Evolutionary conservation across 148 eudicot genomes (phyloP).

Genomic region (Talinum fruticosum): DNA sequence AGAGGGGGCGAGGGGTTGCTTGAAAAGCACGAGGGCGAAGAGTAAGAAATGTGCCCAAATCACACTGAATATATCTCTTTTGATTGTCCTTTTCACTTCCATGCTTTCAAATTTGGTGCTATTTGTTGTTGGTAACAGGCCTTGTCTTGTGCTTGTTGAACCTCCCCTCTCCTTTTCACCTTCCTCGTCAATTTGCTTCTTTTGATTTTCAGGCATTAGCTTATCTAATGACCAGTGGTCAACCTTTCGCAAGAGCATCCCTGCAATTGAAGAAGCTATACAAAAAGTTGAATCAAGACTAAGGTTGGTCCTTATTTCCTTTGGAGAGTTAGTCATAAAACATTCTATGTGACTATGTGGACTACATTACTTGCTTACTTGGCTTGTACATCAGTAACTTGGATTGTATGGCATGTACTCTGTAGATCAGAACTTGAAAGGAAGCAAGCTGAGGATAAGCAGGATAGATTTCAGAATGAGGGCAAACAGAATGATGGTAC

Average conservation of each 20-base stretch:
- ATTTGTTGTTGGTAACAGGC: neutral
- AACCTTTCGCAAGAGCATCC: slow-evolving; percentile 44
- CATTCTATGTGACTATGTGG: neutral
- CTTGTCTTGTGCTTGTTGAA: neutral
- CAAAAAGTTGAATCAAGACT: slow-evolving; percentile 38
- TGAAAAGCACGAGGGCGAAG: neutral
- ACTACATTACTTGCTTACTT: neutral
- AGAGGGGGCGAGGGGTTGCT: neutral
- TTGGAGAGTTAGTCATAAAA: neutral
- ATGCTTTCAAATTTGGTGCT: too few relatives aligned
- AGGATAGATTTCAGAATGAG: slow-evolving; percentile 9
- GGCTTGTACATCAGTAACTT: slow-evolving; percentile 7
- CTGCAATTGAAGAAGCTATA: slow-evolving; percentile 62
- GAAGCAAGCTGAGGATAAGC: slow-evolving; percentile 24
- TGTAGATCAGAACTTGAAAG: slow-evolving; percentile 38
- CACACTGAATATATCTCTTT: neutral
- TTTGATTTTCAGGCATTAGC: slow-evolving; percentile 37
- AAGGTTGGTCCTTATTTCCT: slow-evolving; percentile 34
- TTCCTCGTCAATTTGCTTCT: slow-evolving; percentile 10
- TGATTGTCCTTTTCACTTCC: neutral
- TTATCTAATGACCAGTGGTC: slow-evolving; percentile 54
- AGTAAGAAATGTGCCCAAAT: neutral
- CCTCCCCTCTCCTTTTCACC: neutral
- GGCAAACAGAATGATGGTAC: slow-evolving; percentile 14
- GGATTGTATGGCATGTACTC: slow-evolving; percentile 1